A percentile compares a stretch with the other conserved stretches of the same genome.
phyloP scores from a whole-genome alignment of 768 basidiomycete genomes.

The Filobasidium wieringae region DNA sequence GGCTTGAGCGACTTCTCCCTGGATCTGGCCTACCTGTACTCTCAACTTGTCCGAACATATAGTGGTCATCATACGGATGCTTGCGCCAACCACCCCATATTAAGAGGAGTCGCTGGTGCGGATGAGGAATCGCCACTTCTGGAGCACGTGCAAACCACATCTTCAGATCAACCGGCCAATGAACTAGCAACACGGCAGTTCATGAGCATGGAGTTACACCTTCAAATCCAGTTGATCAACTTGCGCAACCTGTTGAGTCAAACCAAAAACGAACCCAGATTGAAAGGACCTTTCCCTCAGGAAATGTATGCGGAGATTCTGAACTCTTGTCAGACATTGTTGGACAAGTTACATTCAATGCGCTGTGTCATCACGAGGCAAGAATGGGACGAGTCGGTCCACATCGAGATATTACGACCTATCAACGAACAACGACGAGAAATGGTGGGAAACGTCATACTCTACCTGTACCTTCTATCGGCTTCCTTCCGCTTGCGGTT shows the following conservation, averaged over 20 bases:
- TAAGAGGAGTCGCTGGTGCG: slow-evolving; percentile 34
- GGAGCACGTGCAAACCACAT: not conserved
- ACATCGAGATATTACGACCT: slow-evolving; percentile 76
- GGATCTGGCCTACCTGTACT: slow-evolving; percentile 90
- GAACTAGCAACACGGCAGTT: not conserved
- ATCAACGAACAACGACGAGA: slow-evolving; percentile 80
- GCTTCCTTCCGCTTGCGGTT: slow-evolving; percentile 42
- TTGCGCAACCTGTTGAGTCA: slow-evolving; percentile 74
- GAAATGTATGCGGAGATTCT: slow-evolving; percentile 55
- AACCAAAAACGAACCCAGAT: slow-evolving; percentile 80
- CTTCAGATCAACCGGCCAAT: slow-evolving; percentile 20
- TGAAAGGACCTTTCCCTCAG: slow-evolving; percentile 92
- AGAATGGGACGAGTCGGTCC: slow-evolving; percentile 65
- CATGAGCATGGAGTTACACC: slow-evolving; percentile 59
- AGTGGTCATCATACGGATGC: slow-evolving; percentile 41
- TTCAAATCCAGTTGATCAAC: slow-evolving; percentile 81
- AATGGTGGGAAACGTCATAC: slow-evolving; percentile 43
- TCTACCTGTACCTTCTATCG: slow-evolving; percentile 32
- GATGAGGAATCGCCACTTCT: not conserved
- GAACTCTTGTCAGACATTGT: slow-evolving; percentile 39
- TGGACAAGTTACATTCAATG: slow-evolving; percentile 76
- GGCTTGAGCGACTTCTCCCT: slow-evolving; percentile 84
- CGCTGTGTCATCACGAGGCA: slow-evolving; percentile 90
- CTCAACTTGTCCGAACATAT: slow-evolving; percentile 75
- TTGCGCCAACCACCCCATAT: slow-evolving; percentile 8